Evolutionary conservation across 768 basidiomycete genomes (phyloP), one percentile per base, ranked within the genome.

Genomic region (Rhodotorula kratochvilovae): DNA sequence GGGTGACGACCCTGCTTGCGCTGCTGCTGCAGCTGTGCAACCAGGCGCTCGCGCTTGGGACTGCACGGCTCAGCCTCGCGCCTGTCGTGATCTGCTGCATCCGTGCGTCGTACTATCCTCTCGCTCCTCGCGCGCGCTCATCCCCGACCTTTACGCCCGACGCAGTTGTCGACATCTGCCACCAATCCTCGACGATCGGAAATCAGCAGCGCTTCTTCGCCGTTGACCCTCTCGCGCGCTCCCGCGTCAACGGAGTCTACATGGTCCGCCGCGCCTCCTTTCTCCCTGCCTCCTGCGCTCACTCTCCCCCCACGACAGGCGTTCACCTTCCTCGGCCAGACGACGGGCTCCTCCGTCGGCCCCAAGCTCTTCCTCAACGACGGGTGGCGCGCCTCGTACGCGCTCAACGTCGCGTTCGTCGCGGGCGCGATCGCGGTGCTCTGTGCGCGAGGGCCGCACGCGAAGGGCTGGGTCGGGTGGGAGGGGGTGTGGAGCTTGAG

Each of bases 211-310:
- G 69, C 8, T 56, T 70, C 45, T 70, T 65, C n/a, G 43, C 51
- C 13, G 53, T 63, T 29, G 80, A 82, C 66, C 80, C 81, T 0
- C 74, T 81, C 50, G 87, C 88, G 12, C 82, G 88, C 61, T 84
- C 90, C 10, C 84, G 91, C 33, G 76, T 94, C 27, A 92, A 93
- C 76, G 90, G 90, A 0, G 84, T 90, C 46, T 83, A 87, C 57
- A 85, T 92, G 63, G 35, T 54, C 15, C 53, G 61, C 3, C 8
- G 5, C 61, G 5, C 39, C 39, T 58, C 45, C 25, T 35, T 7
- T 61, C 33, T 7, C 21, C 21, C 25, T 25, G 31, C 19, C 10
- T 21, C 17, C 29, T 6, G 31, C 29, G 7, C 33, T 21, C 54
- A 11, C 33, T 16, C 54, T 31, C 15, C 17, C 54, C 8, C 19